Evolutionary conservation across 225 moss, liverwort and hornwort genomes (phyloP), one percentile per base, ranked within the genome.

Genomic region (Marchantia polymorpha): DNA sequence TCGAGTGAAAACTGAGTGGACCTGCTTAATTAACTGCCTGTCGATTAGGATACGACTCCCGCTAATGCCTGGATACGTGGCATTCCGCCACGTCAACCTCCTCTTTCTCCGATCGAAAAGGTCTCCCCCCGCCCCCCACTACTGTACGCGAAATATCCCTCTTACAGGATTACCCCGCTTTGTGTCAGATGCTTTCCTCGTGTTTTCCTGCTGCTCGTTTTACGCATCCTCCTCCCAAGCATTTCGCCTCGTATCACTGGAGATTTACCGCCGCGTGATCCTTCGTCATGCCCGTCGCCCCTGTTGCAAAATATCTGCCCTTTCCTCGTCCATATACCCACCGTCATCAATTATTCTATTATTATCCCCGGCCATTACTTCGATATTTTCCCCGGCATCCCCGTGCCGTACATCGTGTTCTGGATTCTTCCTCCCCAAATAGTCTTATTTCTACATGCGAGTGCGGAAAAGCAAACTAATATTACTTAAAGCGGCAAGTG

Each of bases 1-100:
- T 50, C n/a, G n/a, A n/a, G 72, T 73, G 73, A 55, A 73, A 73
- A 73, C 73, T 76, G 76, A 61, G 76, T 76, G 76, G 76, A 76
- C 76, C 20, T 76, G 76, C 59, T 76, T 60, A 60, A 60, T 76
- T 75, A 75, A 75, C 75, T 59, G 0, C 13, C 20, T 46, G 60
- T 22, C 22, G 76, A 76, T 76, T 76, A 76, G 76, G 75, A 76
- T 76, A 61, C 60, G n/a, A 46, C 20, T 0, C 59, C 31, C 22
- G 10, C 47, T 76, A 59, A 31, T 56, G 7, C 58, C 53, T 73
- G 25, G 25, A 52, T 53, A 52, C 25, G 73, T 19, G 22, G 9
- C 73, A 12, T 4, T 61, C 59, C 61, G 59, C 76, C 76, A 76
- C 76, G 58, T 60, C 76, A 60, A 60, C 59, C 0, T 20, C 31